Evolutionary conservation across 1,284 basidiomycete species (phyloP).

Genomic region (Mrakiaceae sp.): DNA sequence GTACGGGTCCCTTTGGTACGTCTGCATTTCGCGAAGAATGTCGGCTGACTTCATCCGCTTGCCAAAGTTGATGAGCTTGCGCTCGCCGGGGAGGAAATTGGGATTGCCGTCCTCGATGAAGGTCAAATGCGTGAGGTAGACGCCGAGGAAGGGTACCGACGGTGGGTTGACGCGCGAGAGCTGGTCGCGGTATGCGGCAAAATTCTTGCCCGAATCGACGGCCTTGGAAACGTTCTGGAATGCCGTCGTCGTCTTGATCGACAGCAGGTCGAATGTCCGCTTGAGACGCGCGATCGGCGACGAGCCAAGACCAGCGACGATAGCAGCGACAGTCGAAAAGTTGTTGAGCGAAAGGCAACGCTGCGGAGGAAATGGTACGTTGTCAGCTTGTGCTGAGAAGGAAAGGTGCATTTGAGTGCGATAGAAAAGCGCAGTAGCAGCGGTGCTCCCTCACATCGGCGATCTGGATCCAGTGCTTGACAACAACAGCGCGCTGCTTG

Average conservation of each 20-base stretch:
- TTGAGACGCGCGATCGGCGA: conserved; percentile 85
- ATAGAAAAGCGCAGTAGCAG: not conserved
- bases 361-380: conserved; percentile 38
- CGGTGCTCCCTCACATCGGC: conserved; percentile 60
- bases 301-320: conserved; percentile 86
- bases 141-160: conserved; percentile 95
- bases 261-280: conserved; percentile 60
- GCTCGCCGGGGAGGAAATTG: conserved; percentile 51
- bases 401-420: not conserved
- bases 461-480: conserved; percentile 81
- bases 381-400: not conserved
- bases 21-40: conserved; percentile 89
- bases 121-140: conserved; percentile 87
- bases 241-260: conserved; percentile 33
- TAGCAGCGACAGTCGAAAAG: conserved; percentile 94
- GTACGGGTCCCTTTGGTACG: conserved; percentile 85
- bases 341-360: conserved; percentile 84
- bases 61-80: conserved; percentile 77
- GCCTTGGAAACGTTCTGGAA: conserved; percentile 62
- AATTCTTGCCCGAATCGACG: conserved; percentile 84
- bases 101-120: conserved; percentile 99
- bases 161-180: conserved; percentile 80
- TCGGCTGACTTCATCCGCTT: conserved; percentile 90
- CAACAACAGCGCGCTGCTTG: conserved; percentile 60
- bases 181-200: conserved; percentile 76